Conservation (phyloP, 2,329 filamentous ascomycete species). For the Botrytis cinerea region DNA sequence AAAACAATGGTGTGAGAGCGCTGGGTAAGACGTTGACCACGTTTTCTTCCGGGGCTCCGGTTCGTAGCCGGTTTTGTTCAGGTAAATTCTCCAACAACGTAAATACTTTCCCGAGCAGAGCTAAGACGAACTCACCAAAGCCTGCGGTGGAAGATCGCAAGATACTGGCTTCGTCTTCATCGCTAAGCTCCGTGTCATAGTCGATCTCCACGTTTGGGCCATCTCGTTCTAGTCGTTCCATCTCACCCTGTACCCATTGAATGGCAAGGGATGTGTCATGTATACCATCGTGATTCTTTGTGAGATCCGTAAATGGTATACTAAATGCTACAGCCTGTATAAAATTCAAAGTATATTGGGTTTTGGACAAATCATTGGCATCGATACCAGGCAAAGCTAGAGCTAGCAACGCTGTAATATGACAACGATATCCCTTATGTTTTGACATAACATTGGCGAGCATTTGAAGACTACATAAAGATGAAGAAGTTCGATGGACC, state of each 20-base stretch:
- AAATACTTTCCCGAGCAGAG: constrained; percentile 91
- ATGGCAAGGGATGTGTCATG: constrained; percentile 78
- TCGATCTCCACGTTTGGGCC: constrained; percentile 83
- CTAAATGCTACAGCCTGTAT: constrained; percentile 96
- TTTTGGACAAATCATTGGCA: constrained; percentile 96
- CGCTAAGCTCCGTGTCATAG: constrained; percentile 77
- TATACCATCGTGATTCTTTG: constrained; percentile 65
- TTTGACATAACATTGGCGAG: constrained; percentile 87
- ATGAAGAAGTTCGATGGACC: constrained; percentile 93
- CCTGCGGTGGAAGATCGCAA: constrained; percentile 91
- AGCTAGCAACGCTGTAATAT: constrained; percentile 91
- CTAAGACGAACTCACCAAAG: constrained; percentile 88
- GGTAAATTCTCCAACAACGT: constrained; percentile 93
- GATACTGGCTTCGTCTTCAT: constrained; percentile 84
- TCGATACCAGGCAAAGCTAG: constrained; percentile 93
- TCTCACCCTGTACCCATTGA: constrained; percentile 91
- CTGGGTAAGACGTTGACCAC: constrained; percentile 94
- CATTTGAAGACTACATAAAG: constrained; percentile 87
- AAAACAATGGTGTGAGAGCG: constrained; percentile 85
- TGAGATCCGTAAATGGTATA: constrained; percentile 85
- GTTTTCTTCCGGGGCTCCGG: constrained; percentile 92
- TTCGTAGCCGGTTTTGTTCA: constrained; percentile 82
- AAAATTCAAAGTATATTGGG: constrained; percentile 88
- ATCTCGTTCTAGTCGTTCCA: constrained; percentile 89
- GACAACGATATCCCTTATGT: constrained; percentile 94